Evolutionary conservation across 306 rosid species (phyloP), one percentile per base, ranked within the genome.

Genomic region (Sophora flavescens): DNA sequence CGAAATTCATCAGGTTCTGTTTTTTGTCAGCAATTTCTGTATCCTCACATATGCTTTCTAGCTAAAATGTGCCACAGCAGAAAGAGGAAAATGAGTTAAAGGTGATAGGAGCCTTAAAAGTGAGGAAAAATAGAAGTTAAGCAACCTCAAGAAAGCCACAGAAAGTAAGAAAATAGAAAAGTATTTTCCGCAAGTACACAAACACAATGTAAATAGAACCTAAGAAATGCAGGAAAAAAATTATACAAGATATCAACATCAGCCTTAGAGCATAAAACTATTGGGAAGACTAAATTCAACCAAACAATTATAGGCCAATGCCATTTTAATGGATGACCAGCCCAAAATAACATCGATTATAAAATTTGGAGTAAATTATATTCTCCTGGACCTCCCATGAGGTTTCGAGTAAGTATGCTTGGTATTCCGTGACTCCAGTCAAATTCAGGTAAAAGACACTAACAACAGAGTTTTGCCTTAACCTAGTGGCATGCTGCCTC

Each of bases 1-100:
- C 84, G 65, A 87, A 89, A 71, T 81, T 72, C 38, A 81, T 28
- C 68, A 50, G 67, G 39, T 79, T 88, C 77, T 88, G 96, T 28
- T 79, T 93, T 60, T 65, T 84, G 35, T 92, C 96, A n/a, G 73
- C 77, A 76, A 71, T 85, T 67, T 82, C 93, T 35, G 90, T 35
- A 41, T 96, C 88, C 85, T 96, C 99, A 42, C 89, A 84, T 77
- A 96, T 96, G 87, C 97, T 96, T 83, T 93, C 98, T 26, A 96
- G 78, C 99, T 96, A 80, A 53, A 83, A 81, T 52, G 17, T 48
- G 72, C 58, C 75, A 64, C 7, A 71, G 17, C 17, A 66, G 13
- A 77, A 57, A 60, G 17, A 53, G 1, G 5, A 33, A 73, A 62
- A 54, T 68, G 45, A 7, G 47, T 53, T 51, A 68, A 30, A 78